These are phyloP conservation scores for Umbelopsis vinacea DNA, from an alignment of 192 early-diverging fungal species.

Conservation along the genomic window DNA sequence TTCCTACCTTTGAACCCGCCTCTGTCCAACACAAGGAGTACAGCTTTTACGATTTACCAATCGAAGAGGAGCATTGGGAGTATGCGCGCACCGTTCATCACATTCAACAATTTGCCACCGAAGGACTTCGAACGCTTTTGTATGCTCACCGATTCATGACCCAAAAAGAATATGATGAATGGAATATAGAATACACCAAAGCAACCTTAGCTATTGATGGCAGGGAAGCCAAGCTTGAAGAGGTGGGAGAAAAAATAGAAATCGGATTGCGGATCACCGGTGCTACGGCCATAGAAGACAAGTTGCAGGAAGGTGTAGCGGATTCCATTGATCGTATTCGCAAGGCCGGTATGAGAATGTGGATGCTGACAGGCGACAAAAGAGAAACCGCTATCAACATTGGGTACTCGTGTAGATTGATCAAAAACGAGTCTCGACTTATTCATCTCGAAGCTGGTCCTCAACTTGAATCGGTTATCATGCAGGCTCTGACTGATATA, in stretches of 20 bases:
- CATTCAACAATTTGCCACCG: conserved; percentile 72
- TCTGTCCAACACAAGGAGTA: conserved; percentile 39
- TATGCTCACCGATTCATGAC: conserved; percentile 72
- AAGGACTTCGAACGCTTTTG: conserved; percentile 84
- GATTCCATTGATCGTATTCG: conserved; percentile 82
- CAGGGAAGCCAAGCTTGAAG: conserved; percentile 57
- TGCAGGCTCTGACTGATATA: conserved; percentile 42
- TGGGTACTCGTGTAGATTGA: conserved; percentile 75
- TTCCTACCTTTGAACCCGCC: conserved; percentile 10
- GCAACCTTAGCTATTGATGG: conserved; percentile 71
- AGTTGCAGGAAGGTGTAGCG: conserved; percentile 84
- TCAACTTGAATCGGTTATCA: conserved; percentile 40
- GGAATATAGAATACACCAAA: conserved; percentile 67
- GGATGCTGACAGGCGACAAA: conserved; percentile 95
- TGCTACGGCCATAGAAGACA: conserved; percentile 90
- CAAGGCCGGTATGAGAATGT: conserved; percentile 79
- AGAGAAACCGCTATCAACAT: conserved; percentile 93
- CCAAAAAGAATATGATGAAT: conserved; percentile 67
- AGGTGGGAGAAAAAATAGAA: conserved; percentile 78
- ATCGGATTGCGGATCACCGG: conserved; percentile 75
- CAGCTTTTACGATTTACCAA: conserved; percentile 1
- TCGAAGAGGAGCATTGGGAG: conserved; percentile 52
- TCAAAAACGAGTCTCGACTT: conserved; percentile 52
- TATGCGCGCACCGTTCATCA: conserved; percentile 64
- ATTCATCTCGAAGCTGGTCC: conserved; percentile 46